Evolutionary conservation across 148 eudicot genomes (phyloP).

Genomic region (Cornus controversa): DNA sequence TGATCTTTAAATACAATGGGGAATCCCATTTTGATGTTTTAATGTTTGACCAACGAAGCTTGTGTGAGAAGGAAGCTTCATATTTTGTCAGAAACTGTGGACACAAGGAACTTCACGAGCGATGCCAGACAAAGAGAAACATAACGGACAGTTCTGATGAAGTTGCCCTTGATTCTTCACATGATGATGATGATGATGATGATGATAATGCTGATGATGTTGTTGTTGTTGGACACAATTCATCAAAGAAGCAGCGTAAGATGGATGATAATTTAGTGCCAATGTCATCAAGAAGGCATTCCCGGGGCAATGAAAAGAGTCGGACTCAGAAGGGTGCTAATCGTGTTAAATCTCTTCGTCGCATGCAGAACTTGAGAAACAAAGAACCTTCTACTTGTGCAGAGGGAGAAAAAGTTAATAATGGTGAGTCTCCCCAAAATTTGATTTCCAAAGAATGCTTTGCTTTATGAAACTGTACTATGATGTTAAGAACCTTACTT

Average conservation of each 20-base stretch:
- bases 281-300: not conserved
- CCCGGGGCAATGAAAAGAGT: not conserved
- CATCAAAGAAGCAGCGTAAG: constrained; percentile 21
- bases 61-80: constrained; percentile 52
- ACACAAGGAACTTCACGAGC: constrained; percentile 17
- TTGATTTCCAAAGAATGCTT: no score
- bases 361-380: constrained; percentile 15
- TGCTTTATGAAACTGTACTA: no score
- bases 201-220: no score
- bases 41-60: constrained; percentile 38
- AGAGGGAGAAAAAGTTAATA: not conserved
- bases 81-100: constrained; percentile 48
- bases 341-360: not conserved
- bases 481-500: no score
- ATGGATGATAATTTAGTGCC: constrained; percentile 11
- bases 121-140: constrained; percentile 10
- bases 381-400: constrained; percentile 14
- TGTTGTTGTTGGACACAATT: not conserved
- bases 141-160: constrained; percentile 20
- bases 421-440: not conserved
- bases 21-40: constrained; percentile 41
- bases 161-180: constrained; percentile 18
- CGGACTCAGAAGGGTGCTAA: not conserved
- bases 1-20: constrained; percentile 49
- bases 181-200: constrained; percentile 4